Evolutionary conservation across 106 monocot genomes (phyloP).

Genomic region (Dendrobium nobile): DNA sequence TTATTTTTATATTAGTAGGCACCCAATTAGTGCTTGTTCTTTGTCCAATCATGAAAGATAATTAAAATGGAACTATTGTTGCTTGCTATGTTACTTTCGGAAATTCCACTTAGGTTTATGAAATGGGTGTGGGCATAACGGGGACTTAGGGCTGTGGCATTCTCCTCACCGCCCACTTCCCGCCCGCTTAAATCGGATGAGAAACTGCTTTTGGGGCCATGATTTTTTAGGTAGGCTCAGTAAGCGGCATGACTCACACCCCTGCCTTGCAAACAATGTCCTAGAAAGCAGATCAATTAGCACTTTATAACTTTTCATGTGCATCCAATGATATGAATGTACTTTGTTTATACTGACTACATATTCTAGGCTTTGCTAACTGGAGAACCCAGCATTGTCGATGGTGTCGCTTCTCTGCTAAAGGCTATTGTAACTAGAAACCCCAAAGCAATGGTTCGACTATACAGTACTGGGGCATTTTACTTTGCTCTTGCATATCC

Average conservation of each 20-base stretch:
- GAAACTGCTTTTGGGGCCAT: background rate
- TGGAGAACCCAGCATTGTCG: constrained; percentile 90
- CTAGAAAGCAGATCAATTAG: constrained; percentile 1
- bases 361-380: constrained; percentile 75
- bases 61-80: background rate
- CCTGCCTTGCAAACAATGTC: background rate
- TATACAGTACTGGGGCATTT: constrained; percentile 95
- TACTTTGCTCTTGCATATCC: constrained; percentile 96
- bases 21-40: background rate
- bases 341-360: constrained; percentile 2
- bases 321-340: background rate
- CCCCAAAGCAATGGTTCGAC: constrained; percentile 89
- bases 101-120: background rate
- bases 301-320: background rate
- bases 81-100: background rate
- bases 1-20: background rate
- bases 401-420: constrained; percentile 74
- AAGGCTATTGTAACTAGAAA: constrained; percentile 95
- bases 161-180: background rate
- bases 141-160: background rate
- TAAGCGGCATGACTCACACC: background rate
- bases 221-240: background rate
- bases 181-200: background rate
- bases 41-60: background rate
- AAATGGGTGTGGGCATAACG: background rate